These are phyloP conservation scores for Exophiala calicioides DNA, from an alignment of 2,329 filamentous ascomycete species.

Conservation along the genomic window DNA sequence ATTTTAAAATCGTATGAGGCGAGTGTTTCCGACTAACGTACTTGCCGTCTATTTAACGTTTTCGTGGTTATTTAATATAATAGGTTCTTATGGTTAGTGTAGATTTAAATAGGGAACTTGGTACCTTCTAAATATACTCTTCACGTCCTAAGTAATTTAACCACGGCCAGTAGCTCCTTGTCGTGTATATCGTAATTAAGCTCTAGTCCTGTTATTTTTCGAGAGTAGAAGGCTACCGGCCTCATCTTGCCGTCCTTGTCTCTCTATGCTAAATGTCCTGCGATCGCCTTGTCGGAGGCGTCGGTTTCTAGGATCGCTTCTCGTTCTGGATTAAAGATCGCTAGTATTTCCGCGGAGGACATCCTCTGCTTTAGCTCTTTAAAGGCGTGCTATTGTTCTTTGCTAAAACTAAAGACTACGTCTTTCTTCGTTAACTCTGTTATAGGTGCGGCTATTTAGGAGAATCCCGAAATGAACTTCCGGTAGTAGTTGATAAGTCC, in stretches of 20 bases:
- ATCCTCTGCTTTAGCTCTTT: slow-evolving; percentile 12
- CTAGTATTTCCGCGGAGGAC: slow-evolving; percentile 20
- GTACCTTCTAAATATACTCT: slow-evolving; percentile 26
- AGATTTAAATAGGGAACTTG: slow-evolving; percentile 29
- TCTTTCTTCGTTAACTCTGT: slow-evolving; percentile 2
- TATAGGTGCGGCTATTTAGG: too few species aligned
- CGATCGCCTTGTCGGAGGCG: slow-evolving; percentile 18
- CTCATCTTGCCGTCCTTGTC: slow-evolving; percentile 8
- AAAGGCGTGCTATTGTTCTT: slow-evolving; percentile 3
- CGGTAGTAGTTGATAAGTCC: not conserved
- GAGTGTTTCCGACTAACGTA: slow-evolving; percentile 14
- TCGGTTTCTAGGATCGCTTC: slow-evolving; percentile 20
- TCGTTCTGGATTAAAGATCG: slow-evolving; percentile 18
- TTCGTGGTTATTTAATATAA: slow-evolving; percentile 22
- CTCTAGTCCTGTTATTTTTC: too few species aligned
- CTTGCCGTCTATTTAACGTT: slow-evolving; percentile 14
- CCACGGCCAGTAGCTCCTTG: slow-evolving; percentile 27
- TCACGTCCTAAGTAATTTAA: slow-evolving; percentile 21
- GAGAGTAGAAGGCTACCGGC: too few species aligned
- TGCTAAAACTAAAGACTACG: too few species aligned
- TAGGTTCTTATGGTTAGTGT: slow-evolving; percentile 24
- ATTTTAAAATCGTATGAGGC: too few species aligned
- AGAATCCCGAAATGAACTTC: slow-evolving; percentile 2
- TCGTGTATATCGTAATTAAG: slow-evolving; percentile 27
- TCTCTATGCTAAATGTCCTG: slow-evolving; percentile 11